phyloP scores from a whole-genome alignment of 2,329 filamentous ascomycete species.

The Pseudocercospora fuligena region DNA sequence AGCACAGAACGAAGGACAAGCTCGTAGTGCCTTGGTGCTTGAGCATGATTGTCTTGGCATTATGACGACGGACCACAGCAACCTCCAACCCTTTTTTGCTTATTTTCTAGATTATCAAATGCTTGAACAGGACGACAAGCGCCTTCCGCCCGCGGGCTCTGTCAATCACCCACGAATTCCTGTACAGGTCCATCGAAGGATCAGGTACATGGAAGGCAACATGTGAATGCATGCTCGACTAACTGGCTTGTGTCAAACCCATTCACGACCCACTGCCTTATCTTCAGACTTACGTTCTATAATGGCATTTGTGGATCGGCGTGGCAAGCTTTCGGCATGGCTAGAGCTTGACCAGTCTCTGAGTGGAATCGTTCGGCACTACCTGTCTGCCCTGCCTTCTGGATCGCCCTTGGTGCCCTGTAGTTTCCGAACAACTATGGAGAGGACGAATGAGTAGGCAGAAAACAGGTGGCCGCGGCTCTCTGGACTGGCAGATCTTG shows the following conservation, averaged over 20 bases:
- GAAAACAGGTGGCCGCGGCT: background rate
- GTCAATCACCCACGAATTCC: background rate
- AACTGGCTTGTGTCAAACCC: background rate
- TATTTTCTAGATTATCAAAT: background rate
- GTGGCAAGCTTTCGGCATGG: slow-evolving; percentile 3
- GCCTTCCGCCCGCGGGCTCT: background rate
- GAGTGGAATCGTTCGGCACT: slow-evolving; percentile 1
- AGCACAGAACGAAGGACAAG: background rate
- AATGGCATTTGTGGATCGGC: background rate
- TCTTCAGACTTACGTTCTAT: slow-evolving; percentile 1
- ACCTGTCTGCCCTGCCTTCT: background rate
- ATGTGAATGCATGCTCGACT: background rate
- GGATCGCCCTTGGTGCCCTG: background rate
- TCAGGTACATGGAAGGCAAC: background rate
- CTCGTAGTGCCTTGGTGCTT: background rate
- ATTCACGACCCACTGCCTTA: background rate
- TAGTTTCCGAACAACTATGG: background rate
- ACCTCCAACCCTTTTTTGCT: background rate
- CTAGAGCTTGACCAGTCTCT: background rate
- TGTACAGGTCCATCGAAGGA: background rate
- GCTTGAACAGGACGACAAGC: background rate
- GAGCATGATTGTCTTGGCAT: background rate
- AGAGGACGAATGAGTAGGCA: background rate
- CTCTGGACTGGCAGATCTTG: background rate
- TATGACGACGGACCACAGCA: background rate